Conservation (phyloP, 2,329 filamentous ascomycete species). For the Corynespora cassiicola region DNA sequence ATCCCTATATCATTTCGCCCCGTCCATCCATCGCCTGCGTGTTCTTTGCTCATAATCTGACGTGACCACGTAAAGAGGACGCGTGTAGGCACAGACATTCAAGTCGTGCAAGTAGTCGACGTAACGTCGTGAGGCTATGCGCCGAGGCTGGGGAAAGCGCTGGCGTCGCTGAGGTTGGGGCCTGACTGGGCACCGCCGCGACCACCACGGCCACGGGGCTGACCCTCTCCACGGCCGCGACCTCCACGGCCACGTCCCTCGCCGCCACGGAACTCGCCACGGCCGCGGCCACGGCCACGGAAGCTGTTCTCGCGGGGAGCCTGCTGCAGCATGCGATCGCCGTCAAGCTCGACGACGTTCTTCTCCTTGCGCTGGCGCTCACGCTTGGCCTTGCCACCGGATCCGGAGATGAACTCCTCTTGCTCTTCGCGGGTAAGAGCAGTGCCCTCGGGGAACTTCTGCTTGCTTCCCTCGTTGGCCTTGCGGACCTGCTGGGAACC, state of each 20-base stretch:
- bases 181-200: constrained; percentile 47
- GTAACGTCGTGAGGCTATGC: constrained; percentile 39
- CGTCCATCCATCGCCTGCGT: constrained; percentile 18
- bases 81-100: constrained; percentile 2
- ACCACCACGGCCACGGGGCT: constrained; percentile 60
- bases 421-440: constrained; percentile 64
- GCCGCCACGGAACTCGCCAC: constrained; percentile 62
- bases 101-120: constrained; percentile 25
- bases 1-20: constrained; percentile 20
- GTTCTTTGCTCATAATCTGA: constrained; percentile 7
- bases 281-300: constrained; percentile 37
- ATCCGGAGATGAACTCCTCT: constrained; percentile 75
- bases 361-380: constrained; percentile 93
- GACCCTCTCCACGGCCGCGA: constrained; percentile 49
- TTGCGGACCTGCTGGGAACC: constrained; percentile 76
- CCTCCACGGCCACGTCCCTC: constrained; percentile 60
- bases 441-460: constrained; percentile 93
- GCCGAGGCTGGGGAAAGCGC: constrained; percentile 62
- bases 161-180: constrained; percentile 58
- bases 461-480: constrained; percentile 91
- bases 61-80: constrained; percentile 2
- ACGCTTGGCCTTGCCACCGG: constrained; percentile 77
- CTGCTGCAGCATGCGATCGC: constrained; percentile 59
- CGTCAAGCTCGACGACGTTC: constrained; percentile 86
- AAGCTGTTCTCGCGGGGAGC: constrained; percentile 59